A percentile compares a stretch with the other conserved stretches of the same genome.
Conservation (phyloP, 805 yeast species). For the Candida boleticola region DNA sequence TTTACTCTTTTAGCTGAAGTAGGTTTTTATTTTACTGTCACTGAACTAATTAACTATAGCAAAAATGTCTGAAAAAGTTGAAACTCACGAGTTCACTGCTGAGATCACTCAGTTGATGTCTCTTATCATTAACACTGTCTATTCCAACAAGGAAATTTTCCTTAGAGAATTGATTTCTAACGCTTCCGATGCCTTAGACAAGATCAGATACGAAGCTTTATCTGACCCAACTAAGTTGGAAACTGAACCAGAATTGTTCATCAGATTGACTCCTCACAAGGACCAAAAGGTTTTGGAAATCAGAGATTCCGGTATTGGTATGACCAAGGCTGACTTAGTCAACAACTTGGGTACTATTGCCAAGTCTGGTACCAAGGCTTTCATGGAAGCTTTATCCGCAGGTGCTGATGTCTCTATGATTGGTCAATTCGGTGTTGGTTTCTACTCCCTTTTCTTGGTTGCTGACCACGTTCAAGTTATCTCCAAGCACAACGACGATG, state of each 20-base stretch:
- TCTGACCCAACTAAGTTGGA: conserved; percentile 90
- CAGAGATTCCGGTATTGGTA: conserved; percentile 99
- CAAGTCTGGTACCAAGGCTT: conserved; percentile 98
- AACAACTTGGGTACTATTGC: conserved; percentile 99
- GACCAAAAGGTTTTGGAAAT: conserved; percentile 92
- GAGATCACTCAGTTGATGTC: conserved; percentile 99
- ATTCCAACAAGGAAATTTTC: conserved; percentile 98
- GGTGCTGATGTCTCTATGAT: conserved; percentile 99
- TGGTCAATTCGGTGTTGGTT: conserved; percentile 99
- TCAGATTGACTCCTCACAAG: conserved; percentile 96
- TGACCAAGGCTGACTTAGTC: conserved; percentile 98
- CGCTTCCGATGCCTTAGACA: conserved; percentile 98
- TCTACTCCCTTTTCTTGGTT: conserved; percentile 98
- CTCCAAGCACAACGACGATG: conserved; percentile 98
- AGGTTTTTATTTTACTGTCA: too few species aligned
- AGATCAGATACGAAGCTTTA: conserved; percentile 95
- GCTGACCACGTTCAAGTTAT: conserved; percentile 99
- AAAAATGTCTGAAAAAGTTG: conserved; percentile 58
- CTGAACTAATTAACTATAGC: too few species aligned
- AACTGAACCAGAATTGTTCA: conserved; percentile 92
- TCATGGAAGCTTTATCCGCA: conserved; percentile 98
- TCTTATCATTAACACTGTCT: conserved; percentile 98
- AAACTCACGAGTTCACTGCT: conserved; percentile 97
- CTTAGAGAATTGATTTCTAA: conserved; percentile 98
- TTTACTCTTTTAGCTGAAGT: too few species aligned